Percentiles rank a stretch among this genome's conserved stretches.
phyloP scores from a whole-genome alignment of 2,329 filamentous ascomycete species.

The Talaromyces albobiverticillius region DNA sequence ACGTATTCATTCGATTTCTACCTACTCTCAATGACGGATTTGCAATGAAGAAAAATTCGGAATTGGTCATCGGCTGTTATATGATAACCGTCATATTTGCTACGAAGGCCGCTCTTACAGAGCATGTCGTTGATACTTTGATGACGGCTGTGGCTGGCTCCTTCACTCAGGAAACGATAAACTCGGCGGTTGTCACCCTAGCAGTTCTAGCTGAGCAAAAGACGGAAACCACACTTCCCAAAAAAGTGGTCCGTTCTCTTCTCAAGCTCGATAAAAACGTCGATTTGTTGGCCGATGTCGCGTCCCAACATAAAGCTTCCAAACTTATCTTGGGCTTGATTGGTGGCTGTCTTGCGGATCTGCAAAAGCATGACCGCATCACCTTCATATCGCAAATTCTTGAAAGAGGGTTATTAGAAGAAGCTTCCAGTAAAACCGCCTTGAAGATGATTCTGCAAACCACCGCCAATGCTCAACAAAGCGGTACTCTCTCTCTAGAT shows the following conservation, averaged over 20 bases:
- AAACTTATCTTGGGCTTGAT: constrained; percentile 37
- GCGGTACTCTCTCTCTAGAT: constrained; percentile 35
- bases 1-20: constrained; percentile 65
- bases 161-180: constrained; percentile 70
- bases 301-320: constrained; percentile 30
- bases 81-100: constrained; percentile 87
- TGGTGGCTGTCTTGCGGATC: constrained; percentile 29
- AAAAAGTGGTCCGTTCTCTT: constrained; percentile 61
- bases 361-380: constrained; percentile 44
- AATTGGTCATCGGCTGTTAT: constrained; percentile 82
- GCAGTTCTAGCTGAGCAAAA: constrained; percentile 79
- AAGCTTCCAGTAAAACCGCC: constrained; percentile 28
- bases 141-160: constrained; percentile 84
- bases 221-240: constrained; percentile 65
- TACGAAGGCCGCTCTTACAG: constrained; percentile 74
- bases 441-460: constrained; percentile 33
- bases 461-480: constrained; percentile 47
- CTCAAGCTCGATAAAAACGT: constrained; percentile 32
- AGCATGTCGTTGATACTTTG: constrained; percentile 75
- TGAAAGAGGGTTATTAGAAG: constrained; percentile 29
- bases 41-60: constrained; percentile 69
- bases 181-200: constrained; percentile 73
- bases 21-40: constrained; percentile 75
- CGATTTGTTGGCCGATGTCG: constrained; percentile 32
- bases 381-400: constrained; percentile 41